Base-by-base conservation (phyloP, 768 basidiomycete genomes). In the Boletellus ananas region DNA sequence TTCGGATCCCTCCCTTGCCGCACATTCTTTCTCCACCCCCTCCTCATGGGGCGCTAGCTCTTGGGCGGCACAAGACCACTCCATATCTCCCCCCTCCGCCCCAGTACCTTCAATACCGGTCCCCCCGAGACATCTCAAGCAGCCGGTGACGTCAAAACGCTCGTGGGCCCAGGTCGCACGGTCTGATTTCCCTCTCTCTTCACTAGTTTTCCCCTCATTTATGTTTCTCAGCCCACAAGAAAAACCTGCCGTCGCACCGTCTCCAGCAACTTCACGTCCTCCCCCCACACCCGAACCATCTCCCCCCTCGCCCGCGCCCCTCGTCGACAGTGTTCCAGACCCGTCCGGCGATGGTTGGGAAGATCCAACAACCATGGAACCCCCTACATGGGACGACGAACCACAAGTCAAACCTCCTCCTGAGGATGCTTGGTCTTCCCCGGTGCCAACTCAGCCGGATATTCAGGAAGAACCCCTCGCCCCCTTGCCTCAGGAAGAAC, bases 111-210 rank as follows among this genome's bases (percentile, higher is more conserved):
- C 67, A 17, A 62, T 54, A 54, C 43, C 56, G 3, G 50, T 34
- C 11, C 27, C 56, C 8, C 44, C 36, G 53, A 56, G 76, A 69
- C 56, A 66, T 59, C 49, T 57, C 13, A 87, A 83, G 70, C 73
- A 79, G 11, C 85, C 87, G 37, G 81, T 85, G 25, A 85, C 79
- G 12, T 82, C 86, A 8, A 89, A 90, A 72, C 68, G 87, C 52
- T 90, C 90, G 33, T 92, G 89, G 89, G 90, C 90, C 8, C 86
- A 92, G 60, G 76, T 92, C 63, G 89, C 90, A 55, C 76, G 84
- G 88, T 49, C 31, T 23, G 47, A 34, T 27, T 51, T 6, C 43
- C 51, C 38, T 13, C 16, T 37, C 20, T n/a, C 27, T 37, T 11
- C 16, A 4, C 16, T 7, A 5, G 27, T 21, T 39, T 49, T 58